Base-by-base conservation (phyloP, 306 rosid genomes). In the Albizia julibrissin region DNA sequence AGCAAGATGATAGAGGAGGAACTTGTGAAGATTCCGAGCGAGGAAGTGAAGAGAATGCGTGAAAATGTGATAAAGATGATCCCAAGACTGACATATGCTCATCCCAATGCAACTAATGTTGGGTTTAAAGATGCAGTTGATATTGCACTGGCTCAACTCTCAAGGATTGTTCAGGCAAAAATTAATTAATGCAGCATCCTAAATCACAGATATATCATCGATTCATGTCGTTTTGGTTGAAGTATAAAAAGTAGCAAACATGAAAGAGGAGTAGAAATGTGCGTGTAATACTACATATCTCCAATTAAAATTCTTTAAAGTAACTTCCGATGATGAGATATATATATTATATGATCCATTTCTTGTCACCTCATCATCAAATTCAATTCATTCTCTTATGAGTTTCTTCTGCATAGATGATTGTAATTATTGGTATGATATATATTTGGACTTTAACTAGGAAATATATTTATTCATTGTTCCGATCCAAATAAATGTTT, bases 71-170 rank as follows among this genome's bases (percentile, higher is more conserved):
- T 91, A 1, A 21, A 40, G 9, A 22, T 88, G 88, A 91, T 93
- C 2, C 92, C 94, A 0, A 86, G 70, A 26, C 8, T 91, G 3
- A 91, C 91, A 0, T 91, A 91, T 68, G 77, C 81, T 14, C 91
- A 91, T 33, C 97, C 95, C 0, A 91, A 89, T 49, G 88, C 89
- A 1, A 88, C 70, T 4, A 85, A 73, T 50, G 49, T 68, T 70
- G 86, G 86, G 31, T 85, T 91, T 54, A 7, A 29, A 42, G 97
- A 93, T 82, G 95, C 86, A 0, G 95, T 90, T 6, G 94, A 93
- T 77, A 85, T 90, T 12, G 90, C 89, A 0, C 86, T 93, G 1
- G 66, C 11, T 6, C 74, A 61, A 3, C 86, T 87, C 11, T 37
- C 75, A 0, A 27, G 1, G 26, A 19, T 69, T 10, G 87, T 84